Evolutionary conservation across 805 yeast genomes (phyloP).

Genomic region (Metschnikowia bowlesiae): DNA sequence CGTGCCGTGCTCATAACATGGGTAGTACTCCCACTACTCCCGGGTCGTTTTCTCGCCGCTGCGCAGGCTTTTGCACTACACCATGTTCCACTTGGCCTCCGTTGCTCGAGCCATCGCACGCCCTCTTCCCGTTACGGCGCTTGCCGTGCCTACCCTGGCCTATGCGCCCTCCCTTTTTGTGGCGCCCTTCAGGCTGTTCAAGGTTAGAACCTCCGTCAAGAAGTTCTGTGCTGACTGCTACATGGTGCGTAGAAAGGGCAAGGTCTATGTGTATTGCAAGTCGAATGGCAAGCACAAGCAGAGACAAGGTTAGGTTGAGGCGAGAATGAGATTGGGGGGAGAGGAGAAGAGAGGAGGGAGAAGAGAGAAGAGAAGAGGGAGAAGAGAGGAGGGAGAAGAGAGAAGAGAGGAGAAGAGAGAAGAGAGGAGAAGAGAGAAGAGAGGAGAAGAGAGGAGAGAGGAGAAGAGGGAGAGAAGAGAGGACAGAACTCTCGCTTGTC

Average conservation of each 20-base stretch:
- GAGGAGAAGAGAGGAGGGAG: neutral
- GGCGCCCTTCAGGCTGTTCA: slow-evolving; percentile 57
- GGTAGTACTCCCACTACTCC: neutral
- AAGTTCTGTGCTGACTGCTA: slow-evolving; percentile 87
- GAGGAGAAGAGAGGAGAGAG: neutral
- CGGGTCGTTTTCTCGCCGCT: neutral
- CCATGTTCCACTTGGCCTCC: slow-evolving; percentile 16
- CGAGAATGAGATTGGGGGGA: neutral
- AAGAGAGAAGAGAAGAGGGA: no score
- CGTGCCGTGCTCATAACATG: no score
- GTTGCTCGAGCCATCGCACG: slow-evolving; percentile 14
- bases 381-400: neutral
- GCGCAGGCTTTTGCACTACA: neutral
- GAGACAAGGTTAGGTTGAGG: slow-evolving; percentile 15
- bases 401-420: no score
- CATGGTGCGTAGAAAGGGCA: slow-evolving; percentile 91
- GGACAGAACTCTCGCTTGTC: no score
- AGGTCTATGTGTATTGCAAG: slow-evolving; percentile 90
- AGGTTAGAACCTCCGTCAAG: slow-evolving; percentile 88
- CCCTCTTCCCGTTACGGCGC: slow-evolving; percentile 4
- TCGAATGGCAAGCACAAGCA: slow-evolving; percentile 62
- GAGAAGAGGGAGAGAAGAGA: neutral
- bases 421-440: no score
- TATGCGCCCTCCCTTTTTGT: slow-evolving; percentile 10
- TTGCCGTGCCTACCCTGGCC: slow-evolving; percentile 3